Evolutionary conservation across 345 rosid species (phyloP), one percentile per base, ranked within the genome.

Genomic region (Trapa incisa): DNA sequence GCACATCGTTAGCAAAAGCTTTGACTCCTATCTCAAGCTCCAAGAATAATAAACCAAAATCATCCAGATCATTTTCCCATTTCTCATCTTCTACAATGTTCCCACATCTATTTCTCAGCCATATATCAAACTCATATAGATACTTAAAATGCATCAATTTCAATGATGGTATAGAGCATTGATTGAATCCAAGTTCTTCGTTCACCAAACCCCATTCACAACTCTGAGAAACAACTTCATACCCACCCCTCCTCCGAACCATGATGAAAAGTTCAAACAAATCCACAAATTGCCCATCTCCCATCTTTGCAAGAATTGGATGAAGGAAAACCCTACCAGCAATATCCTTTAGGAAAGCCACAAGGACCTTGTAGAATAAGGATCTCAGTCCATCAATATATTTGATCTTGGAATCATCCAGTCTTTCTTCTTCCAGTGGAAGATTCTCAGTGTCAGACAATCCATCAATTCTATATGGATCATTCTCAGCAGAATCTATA

Each of bases 201-300:
- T 71, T 81, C 74, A 85, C 88, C 65, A 66, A 75, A 57, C 45
- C 71, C 96, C 96, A 91, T 52, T 81, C 74, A 4, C 86, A 82
- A 48, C 77, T 71, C 67, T 65, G 61, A 1, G 83, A 72, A 67
- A 88, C 97, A 65, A 72, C 64, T 64, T 77, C 82, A 71, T 66
- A 85, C 39, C 97, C 93, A 42, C 81, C 86, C 54, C 84, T 77
- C 80, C 82, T 80, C 74, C 79, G 76, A 56, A 86, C 96, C 32
- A 75, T 75, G 68, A 80, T 68, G 66, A 85, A 84, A 70, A 91
- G 88, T 75, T 80, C 70, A 70, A 85, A 82, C 86, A 91, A 80
- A 81, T 88, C 92, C 58, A 78, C 65, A 0, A 69, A 50, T 72
- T 74, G 52, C 67, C 86, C 95, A 69, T 84, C 73, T 68, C 85